Evolutionary conservation across 129 eudicot species (phyloP), one percentile per base, ranked within the genome.

Genomic region (Flaveria brownii): DNA sequence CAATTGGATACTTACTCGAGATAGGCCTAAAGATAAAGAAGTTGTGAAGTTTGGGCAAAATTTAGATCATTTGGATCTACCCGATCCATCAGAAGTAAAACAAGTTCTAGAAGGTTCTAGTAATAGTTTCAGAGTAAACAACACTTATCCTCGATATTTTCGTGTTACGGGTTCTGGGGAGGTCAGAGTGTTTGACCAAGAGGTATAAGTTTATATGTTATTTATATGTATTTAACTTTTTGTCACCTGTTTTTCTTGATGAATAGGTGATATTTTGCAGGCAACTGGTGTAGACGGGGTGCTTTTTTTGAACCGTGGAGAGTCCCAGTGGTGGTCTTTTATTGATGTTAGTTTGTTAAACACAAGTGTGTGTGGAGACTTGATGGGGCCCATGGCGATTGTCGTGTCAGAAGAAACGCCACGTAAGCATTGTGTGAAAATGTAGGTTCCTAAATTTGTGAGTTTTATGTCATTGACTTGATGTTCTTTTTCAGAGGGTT

Each of bases 81-180:
- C 89, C 10, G 68, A 39, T 30, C 78, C 89, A 2, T 66, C 71
- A 6, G 75, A 82, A 68, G 82, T 86, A 52, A 86, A 76, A 55
- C 55, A 66, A 56, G 89, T 86, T 49, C 77, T 86, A 47, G 85
- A 86, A 42, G 86, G 84, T 36, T 71, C 74, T 72, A 73, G 70
- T 33, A 49, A 76, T 22, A 73, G 72, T 52, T 76, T 86, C 60
- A 77, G 89, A 63, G 78, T 86, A 49, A 78, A 81, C 56, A 82
- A 80, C 15, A 79, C 85, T 3, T 86, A 86, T 72, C 84, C 89
- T n/a, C 67, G 83, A 71, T 86, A 82, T 55, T 86, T 86, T 49
- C 85, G 89, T 16, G 89, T 86, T 51, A 86, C 89, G 41, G 89
- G 89, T 28, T 86, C 89, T 52, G 86, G 86, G 74, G 89, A 86